Conservation (phyloP, 2,329 filamentous ascomycete species). For the Trichoderma lentiforme region DNA sequence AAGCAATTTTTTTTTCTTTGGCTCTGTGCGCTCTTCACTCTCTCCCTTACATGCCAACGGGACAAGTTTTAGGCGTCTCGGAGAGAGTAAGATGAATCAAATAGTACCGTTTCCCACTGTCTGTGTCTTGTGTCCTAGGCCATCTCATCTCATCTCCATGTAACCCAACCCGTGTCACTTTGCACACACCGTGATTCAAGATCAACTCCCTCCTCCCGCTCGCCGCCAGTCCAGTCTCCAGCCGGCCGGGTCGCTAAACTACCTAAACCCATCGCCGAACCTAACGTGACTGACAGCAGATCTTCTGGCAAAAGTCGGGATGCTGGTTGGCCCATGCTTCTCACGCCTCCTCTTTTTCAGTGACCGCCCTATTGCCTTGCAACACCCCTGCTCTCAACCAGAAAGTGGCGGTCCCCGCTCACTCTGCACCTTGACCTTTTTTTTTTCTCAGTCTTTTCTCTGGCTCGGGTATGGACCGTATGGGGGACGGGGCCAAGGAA, state of each 20-base stretch:
- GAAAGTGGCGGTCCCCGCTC: conserved; percentile 18
- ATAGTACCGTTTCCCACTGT: not conserved
- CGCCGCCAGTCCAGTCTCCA: not conserved
- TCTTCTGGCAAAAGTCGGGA: conserved; percentile 6
- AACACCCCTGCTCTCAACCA: conserved; percentile 1
- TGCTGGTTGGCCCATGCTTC: not conserved
- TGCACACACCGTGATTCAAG: not conserved
- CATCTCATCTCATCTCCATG: not conserved
- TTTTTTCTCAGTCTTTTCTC: not conserved
- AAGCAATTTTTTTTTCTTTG: not conserved
- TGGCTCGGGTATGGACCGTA: not conserved
- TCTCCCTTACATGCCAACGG: not conserved
- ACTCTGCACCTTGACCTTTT: not conserved
- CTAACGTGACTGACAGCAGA: conserved; percentile 11
- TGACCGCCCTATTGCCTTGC: conserved; percentile 17
- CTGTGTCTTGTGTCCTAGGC: not conserved
- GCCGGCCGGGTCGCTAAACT: conserved; percentile 12
- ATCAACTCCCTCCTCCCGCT: not conserved
- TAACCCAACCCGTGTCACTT: not conserved
- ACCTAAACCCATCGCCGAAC: conserved; percentile 9
- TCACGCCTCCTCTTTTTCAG: conserved; percentile 2
- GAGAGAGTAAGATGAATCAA: not conserved
- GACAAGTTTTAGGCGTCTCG: not conserved
- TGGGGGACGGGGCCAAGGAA: not conserved
- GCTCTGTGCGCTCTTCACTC: not conserved